Evolutionary conservation across 2,329 filamentous ascomycete species (phyloP), one percentile per base, ranked within the genome.

Genomic region (Plenodomus tracheiphilus): DNA sequence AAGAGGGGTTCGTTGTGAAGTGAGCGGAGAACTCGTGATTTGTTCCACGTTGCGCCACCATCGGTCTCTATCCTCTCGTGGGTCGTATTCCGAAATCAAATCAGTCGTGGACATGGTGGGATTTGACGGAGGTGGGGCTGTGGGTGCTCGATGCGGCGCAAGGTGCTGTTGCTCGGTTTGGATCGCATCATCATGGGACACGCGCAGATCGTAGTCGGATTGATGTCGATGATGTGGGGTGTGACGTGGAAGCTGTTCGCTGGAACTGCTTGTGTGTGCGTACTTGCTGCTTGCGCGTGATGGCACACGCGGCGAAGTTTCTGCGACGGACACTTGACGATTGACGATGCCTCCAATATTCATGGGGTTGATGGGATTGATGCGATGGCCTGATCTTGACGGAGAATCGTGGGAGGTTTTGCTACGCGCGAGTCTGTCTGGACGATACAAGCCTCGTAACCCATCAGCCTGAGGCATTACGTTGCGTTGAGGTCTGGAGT

Each of bases 381-480:
- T n/a, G 11, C 28, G 8, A n/a, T n/a, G 8, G 28, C 11, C 11
- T 4, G 11, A 32, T 15, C 28, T 32, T 11, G 28, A 8, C 4
- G 28, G 11, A 15, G 28, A 32, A 15, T 32, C 28, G 42, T 39
- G 54, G 10, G 57, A 51, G 4, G 47, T 51, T 19, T 46, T 52
- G 28, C 35, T 51, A 11, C 49, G 34, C 20, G 40, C 30, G 19
- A 36, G 39, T 22, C 49, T 52, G 13, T 54, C 56, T 1, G 52
- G 49, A 28, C 51, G 54, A 32, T 57, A 64, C 2, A 66, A 25
- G 3, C 48, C 57, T 15, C 64, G 58, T 11, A 67, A 54, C 15
- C 64, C 64, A 15, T 59, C 59, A 6, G 53, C 20, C 16, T 49
- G 52, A 9, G 49, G 43, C 15, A 56, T 54, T 19, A 63, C 58